phyloP scores from a whole-genome alignment of 805 yeast species.

The Metschnikowia similis region DNA sequence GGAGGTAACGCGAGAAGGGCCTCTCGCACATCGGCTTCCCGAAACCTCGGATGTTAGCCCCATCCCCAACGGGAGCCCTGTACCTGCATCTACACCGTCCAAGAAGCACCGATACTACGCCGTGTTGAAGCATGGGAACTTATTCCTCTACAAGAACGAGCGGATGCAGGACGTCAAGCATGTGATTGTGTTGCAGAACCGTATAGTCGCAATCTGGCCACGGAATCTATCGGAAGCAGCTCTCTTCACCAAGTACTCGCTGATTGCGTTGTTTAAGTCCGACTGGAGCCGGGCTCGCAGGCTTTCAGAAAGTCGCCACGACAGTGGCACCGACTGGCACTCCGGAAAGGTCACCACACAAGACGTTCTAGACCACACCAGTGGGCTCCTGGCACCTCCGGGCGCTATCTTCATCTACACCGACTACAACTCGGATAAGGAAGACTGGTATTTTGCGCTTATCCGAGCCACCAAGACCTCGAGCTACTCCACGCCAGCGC shows the following conservation, averaged over 20 bases:
- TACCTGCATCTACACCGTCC: conserved; percentile 1
- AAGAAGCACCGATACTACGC: conserved; percentile 63
- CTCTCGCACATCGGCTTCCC: not conserved
- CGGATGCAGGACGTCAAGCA: conserved; percentile 62
- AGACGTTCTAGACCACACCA: conserved; percentile 22
- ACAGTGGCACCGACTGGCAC: conserved; percentile 7
- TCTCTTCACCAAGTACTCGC: conserved; percentile 72
- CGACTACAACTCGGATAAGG: conserved; percentile 78
- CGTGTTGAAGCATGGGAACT: conserved; percentile 78
- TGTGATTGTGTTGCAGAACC: conserved; percentile 70
- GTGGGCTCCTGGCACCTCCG: conserved; percentile 28
- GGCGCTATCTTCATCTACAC: conserved; percentile 60
- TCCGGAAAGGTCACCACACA: conserved; percentile 18
- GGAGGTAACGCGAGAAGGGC: not conserved
- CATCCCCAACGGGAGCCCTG: not conserved
- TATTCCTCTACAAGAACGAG: conserved; percentile 78
- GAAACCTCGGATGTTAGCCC: not conserved
- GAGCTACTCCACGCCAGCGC: conserved; percentile 4
- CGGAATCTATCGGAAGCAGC: conserved; percentile 67
- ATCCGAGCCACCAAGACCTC: conserved; percentile 66
- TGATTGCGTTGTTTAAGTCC: conserved; percentile 66
- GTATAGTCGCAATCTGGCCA: conserved; percentile 83
- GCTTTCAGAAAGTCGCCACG: conserved; percentile 16
- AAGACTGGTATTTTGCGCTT: conserved; percentile 87
- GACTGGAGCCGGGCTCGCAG: conserved; percentile 26